Conservation (phyloP, 2,329 filamentous ascomycete species). For the Mycosphaerelloides madeirae region DNA sequence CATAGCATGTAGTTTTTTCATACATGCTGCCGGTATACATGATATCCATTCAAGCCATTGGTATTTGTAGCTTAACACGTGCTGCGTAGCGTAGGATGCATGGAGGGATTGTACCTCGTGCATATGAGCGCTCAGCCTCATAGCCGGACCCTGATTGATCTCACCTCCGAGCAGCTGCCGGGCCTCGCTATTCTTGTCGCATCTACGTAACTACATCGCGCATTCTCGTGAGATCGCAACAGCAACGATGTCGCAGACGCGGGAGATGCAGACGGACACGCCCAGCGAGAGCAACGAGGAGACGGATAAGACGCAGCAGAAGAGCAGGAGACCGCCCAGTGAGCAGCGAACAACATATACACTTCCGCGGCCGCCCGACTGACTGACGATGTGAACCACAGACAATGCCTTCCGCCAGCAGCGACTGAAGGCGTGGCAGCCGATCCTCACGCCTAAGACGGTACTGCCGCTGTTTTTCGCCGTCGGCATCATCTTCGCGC, state of each 20-base stretch:
- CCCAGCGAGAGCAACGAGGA: conserved; percentile 37
- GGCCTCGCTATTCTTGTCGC: too few species aligned
- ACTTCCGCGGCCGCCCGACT: background rate
- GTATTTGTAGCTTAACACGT: too few species aligned
- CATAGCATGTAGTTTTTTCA: too few species aligned
- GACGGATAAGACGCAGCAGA: conserved; percentile 70
- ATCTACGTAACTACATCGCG: background rate
- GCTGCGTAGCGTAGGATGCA: too few species aligned
- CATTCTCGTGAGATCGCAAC: background rate
- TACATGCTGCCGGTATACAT: too few species aligned
- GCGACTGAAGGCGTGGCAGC: conserved; percentile 97
- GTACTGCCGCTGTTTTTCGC: conserved; percentile 86
- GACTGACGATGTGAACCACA: conserved; percentile 37
- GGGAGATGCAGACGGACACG: conserved; percentile 37
- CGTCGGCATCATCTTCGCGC: conserved; percentile 86
- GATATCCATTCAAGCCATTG: too few species aligned
- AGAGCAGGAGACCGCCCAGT: conserved; percentile 91
- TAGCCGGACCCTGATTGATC: too few species aligned
- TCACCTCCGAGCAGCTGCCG: too few species aligned
- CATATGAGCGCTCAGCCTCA: too few species aligned
- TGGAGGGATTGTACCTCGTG: too few species aligned
- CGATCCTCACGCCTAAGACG: conserved; percentile 91
- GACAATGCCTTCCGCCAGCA: conserved; percentile 97
- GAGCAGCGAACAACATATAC: conserved; percentile 29
- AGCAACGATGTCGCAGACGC: conserved; percentile 42